A percentile compares a stretch with the other conserved stretches of the same genome.
These are phyloP conservation scores for Yamadazyma friedrichii DNA, from an alignment of 1,139 yeast genomes.

Conservation along the genomic window DNA sequence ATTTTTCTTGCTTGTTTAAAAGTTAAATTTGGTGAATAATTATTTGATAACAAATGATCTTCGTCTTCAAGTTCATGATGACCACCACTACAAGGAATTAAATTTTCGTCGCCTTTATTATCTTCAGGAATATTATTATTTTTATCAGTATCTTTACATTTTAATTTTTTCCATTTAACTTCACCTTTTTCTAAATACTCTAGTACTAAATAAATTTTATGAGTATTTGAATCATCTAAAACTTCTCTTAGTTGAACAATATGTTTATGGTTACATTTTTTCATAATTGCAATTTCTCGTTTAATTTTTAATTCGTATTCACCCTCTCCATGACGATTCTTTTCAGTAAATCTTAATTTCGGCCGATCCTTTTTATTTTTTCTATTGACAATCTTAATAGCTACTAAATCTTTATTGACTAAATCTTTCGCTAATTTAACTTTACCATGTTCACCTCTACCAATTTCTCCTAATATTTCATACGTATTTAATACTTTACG, in stretches of 20 bases:
- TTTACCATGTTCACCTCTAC: slow-evolving; percentile 96
- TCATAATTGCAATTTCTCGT: slow-evolving; percentile 94
- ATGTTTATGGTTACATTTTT: slow-evolving; percentile 88
- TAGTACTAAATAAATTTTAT: slow-evolving; percentile 85
- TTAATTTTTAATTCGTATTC: slow-evolving; percentile 70
- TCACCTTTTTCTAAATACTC: slow-evolving; percentile 95
- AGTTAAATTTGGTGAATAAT: slow-evolving; percentile 58
- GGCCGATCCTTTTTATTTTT: slow-evolving; percentile 57
- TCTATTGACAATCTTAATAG: slow-evolving; percentile 89
- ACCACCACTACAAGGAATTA: slow-evolving; percentile 40
- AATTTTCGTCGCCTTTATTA: slow-evolving; percentile 12
- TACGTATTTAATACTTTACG: slow-evolving; percentile 86
- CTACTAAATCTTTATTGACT: slow-evolving; percentile 71
- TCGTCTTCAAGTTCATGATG: slow-evolving; percentile 23
- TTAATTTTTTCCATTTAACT: slow-evolving; percentile 69
- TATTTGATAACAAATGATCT: slow-evolving; percentile 37
- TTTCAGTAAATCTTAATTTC: slow-evolving; percentile 46
- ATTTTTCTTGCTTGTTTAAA: slow-evolving; percentile 66
- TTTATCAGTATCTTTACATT: slow-evolving; percentile 3
- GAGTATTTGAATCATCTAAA: slow-evolving; percentile 77
- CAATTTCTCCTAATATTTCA: slow-evolving; percentile 84
- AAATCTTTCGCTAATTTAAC: slow-evolving; percentile 87
- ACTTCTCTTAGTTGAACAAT: slow-evolving; percentile 87
- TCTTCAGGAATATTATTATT: not conserved
- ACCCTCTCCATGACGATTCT: slow-evolving; percentile 17